Evolutionary conservation across 306 rosid genomes (phyloP).

Genomic region (Citrullus amarus): DNA sequence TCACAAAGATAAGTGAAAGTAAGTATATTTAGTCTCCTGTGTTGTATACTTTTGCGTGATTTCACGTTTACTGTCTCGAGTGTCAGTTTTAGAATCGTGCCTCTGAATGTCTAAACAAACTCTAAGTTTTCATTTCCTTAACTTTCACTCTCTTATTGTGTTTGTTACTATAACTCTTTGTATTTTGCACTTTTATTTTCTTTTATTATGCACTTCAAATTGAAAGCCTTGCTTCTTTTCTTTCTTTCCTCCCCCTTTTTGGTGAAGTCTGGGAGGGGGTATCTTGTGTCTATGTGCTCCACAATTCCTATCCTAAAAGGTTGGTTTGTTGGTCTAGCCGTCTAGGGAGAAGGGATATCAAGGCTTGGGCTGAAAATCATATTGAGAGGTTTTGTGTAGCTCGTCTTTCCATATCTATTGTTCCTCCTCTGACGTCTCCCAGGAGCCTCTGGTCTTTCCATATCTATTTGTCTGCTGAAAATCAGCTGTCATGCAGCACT

Average conservation of each 20-base stretch:
- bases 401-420: too few species aligned
- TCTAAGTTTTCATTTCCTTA: neutral
- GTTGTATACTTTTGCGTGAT: neutral
- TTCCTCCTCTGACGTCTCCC: too few species aligned
- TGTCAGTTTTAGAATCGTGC: neutral
- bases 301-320: neutral
- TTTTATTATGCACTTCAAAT: neutral
- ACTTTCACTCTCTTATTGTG: neutral
- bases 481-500: too few species aligned
- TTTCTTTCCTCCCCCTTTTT: neutral
- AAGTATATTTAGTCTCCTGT: slow-evolving; percentile 13
- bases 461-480: too few species aligned
- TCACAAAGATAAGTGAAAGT: slow-evolving; percentile 43
- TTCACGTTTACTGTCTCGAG: neutral
- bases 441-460: too few species aligned
- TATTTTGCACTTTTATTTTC: neutral
- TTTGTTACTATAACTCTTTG: neutral
- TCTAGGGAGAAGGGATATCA: too few species aligned
- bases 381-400: too few species aligned
- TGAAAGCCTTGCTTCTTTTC: neutral
- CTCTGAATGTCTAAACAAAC: neutral
- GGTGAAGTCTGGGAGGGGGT: neutral
- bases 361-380: too few species aligned
- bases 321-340: too few species aligned
- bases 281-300: neutral